Evolutionary conservation across 257 asterid genomes (phyloP).

Genomic region (Petunia secreta): DNA sequence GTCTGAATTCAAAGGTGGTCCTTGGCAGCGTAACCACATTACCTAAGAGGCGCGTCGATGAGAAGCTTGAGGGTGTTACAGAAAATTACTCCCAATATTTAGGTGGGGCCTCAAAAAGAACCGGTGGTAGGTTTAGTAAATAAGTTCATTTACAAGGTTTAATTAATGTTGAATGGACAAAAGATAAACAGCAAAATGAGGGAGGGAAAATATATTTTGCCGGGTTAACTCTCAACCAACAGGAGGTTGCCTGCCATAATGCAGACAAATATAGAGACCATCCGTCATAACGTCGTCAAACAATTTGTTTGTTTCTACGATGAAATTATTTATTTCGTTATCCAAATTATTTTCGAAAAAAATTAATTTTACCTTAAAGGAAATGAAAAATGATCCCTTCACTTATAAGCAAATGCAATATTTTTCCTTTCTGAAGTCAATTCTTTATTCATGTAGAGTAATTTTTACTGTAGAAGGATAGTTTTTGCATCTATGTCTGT

Average conservation of each 20-base stretch:
- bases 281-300: slow-evolving; percentile 9
- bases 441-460: no score
- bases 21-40: no score
- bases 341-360: no score
- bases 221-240: slow-evolving; percentile 25
- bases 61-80: not conserved
- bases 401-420: no score
- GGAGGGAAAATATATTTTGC: slow-evolving; percentile 19
- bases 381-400: no score
- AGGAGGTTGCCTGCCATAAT: slow-evolving; percentile 30
- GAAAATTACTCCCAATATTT: not conserved
- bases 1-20: no score
- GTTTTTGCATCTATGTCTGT: no score
- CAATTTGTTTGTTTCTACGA: no score
- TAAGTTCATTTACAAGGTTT: slow-evolving; percentile 1
- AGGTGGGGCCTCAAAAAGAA: not conserved
- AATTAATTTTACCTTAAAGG: no score
- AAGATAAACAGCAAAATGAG: not conserved
- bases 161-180: not conserved
- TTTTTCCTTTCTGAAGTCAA: no score
- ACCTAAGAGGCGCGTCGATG: not conserved
- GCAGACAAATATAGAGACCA: slow-evolving; percentile 35
- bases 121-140: slow-evolving; percentile 18
- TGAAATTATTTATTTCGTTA: no score
- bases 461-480: no score